A percentile compares a stretch with the other conserved stretches of the same genome.
These are phyloP conservation scores for Talaromyces islandicus DNA, from an alignment of 2,329 filamentous ascomycete species.

Conservation along the genomic window DNA sequence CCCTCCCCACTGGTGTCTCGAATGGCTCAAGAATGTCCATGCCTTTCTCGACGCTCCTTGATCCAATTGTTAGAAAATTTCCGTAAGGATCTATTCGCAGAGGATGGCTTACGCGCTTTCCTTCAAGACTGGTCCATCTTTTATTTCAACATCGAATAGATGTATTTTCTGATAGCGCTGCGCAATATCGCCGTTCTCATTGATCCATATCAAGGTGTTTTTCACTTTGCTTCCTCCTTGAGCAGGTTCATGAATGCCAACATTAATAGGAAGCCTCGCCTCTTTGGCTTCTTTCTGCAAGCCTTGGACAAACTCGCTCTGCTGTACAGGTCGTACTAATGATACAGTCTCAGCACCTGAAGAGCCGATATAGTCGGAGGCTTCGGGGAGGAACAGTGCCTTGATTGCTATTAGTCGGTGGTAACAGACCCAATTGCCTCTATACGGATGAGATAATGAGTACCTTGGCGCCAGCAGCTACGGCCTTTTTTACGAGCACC, in stretches of 20 bases:
- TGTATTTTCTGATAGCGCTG: slow-evolving; percentile 82
- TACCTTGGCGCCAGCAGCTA: slow-evolving; percentile 71
- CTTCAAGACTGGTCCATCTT: slow-evolving; percentile 52
- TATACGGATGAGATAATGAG: neutral
- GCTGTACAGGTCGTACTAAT: slow-evolving; percentile 61
- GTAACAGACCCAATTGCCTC: neutral
- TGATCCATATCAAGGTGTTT: slow-evolving; percentile 64
- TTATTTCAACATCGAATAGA: slow-evolving; percentile 69
- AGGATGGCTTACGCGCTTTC: slow-evolving; percentile 48
- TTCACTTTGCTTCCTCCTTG: slow-evolving; percentile 48
- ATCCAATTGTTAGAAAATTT: neutral
- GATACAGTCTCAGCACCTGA: slow-evolving; percentile 62
- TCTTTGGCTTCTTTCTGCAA: slow-evolving; percentile 62
- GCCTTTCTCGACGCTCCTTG: slow-evolving; percentile 62
- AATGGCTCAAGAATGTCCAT: slow-evolving; percentile 61
- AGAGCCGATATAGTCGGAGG: slow-evolving; percentile 77
- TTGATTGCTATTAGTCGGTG: slow-evolving; percentile 24
- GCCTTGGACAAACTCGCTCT: slow-evolving; percentile 69
- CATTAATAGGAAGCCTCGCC: slow-evolving; percentile 66
- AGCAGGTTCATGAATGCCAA: slow-evolving; percentile 77
- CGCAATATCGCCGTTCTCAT: slow-evolving; percentile 52
- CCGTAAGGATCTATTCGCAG: neutral
- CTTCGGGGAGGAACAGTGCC: slow-evolving; percentile 88
- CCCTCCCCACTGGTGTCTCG: slow-evolving; percentile 63
- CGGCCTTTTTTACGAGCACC: slow-evolving; percentile 64